phyloP scores from a whole-genome alignment of 78 protist species.

The Mastigamoeba balamuthi region DNA sequence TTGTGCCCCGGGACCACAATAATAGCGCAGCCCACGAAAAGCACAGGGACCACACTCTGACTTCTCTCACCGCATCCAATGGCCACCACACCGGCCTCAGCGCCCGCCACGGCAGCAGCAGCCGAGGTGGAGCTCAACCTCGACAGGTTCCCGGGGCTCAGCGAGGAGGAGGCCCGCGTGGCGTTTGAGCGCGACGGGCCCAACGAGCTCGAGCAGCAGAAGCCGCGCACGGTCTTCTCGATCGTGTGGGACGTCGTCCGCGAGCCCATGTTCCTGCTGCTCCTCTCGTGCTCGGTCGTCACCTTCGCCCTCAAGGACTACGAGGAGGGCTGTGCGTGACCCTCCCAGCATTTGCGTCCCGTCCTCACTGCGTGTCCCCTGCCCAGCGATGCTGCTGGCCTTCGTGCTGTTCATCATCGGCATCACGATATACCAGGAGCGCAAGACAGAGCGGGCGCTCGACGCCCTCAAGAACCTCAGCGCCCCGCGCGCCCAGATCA shows the following conservation, averaged over 20 bases:
- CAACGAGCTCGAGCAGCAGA: background rate
- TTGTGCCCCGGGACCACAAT: too few species aligned
- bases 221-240: background rate
- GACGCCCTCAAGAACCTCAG: conserved; percentile 18
- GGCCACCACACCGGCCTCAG: too few species aligned
- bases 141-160: too few species aligned
- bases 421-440: conserved; percentile 48
- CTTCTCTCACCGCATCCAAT: too few species aligned
- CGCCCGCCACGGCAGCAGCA: too few species aligned
- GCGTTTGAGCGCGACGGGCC: background rate
- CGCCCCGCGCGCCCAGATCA: conserved; percentile 4
- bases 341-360: too few species aligned
- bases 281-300: background rate
- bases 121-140: too few species aligned
- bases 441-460: conserved; percentile 51
- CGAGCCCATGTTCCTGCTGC: background rate
- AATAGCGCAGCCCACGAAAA: too few species aligned
- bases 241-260: background rate
- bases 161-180: background rate
- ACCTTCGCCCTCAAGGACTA: background rate
- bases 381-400: background rate
- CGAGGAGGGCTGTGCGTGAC: background rate
- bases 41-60: too few species aligned
- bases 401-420: background rate
- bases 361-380: too few species aligned